Conservation (phyloP, 176 grass and related monocot species). For the Leersia perrieri region DNA sequence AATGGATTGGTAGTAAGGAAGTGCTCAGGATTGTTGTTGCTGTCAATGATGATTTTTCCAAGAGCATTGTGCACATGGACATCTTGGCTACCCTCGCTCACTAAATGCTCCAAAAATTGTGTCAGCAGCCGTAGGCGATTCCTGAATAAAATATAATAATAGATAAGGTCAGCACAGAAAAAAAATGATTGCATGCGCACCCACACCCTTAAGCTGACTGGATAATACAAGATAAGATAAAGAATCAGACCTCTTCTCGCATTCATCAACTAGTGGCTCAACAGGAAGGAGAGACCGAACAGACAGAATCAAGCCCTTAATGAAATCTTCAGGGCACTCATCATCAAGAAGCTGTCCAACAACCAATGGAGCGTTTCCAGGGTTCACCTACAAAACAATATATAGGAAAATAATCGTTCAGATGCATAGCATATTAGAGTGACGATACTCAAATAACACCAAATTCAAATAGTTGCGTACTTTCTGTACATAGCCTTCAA, state of each 20-base stretch:
- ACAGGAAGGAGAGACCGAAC: conserved; percentile 87
- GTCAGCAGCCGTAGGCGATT: conserved; percentile 76
- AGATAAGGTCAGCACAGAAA: conserved; percentile 6
- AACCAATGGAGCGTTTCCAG: conserved; percentile 87
- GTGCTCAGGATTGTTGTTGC: conserved; percentile 96
- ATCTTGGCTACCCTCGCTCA: conserved; percentile 94
- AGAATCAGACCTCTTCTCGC: conserved; percentile 78
- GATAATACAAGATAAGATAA: background rate
- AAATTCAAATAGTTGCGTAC: conserved; percentile 36
- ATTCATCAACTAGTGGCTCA: conserved; percentile 92
- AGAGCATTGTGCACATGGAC: conserved; percentile 98
- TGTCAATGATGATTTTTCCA: conserved; percentile 97
- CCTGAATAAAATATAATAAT: conserved; percentile 47
- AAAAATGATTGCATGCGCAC: background rate
- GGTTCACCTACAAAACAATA: conserved; percentile 71
- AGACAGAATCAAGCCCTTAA: conserved; percentile 95
- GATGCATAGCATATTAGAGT: conserved; percentile 4
- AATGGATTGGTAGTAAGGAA: conserved; percentile 98
- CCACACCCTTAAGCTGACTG: background rate
- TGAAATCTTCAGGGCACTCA: conserved; percentile 98
- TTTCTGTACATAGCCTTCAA: conserved; percentile 98
- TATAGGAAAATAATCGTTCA: conserved; percentile 11
- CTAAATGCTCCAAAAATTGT: conserved; percentile 90
- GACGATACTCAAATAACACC: background rate
- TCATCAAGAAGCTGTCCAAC: conserved; percentile 92